Evolutionary conservation across 495 filamentous ascomycete genomes (phyloP).

Genomic region (Jackrogersella minutella): DNA sequence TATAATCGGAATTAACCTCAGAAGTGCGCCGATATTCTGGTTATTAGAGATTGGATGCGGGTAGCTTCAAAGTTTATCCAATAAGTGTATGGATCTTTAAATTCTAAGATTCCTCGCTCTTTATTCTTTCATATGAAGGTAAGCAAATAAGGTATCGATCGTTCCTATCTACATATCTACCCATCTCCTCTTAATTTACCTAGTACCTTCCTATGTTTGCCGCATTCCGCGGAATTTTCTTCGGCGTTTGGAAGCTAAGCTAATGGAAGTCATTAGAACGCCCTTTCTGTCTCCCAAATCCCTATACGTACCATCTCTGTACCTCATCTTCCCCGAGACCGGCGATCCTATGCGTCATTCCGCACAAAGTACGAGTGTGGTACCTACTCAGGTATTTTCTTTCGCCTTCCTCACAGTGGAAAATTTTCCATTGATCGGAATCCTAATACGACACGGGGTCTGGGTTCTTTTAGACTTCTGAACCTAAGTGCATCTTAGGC

Average conservation of each 20-base stretch:
- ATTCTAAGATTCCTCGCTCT: background rate
- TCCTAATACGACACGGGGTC: slow-evolving; percentile 4
- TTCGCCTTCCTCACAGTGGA: background rate
- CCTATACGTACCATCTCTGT: background rate
- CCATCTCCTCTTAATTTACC: background rate
- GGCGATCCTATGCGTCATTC: slow-evolving; percentile 39
- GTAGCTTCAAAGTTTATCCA: too few species aligned
- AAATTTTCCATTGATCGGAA: slow-evolving; percentile 31
- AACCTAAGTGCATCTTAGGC: slow-evolving; percentile 22
- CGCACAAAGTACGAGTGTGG: slow-evolving; percentile 10
- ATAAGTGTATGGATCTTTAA: background rate
- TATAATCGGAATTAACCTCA: too few species aligned
- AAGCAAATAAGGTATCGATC: too few species aligned
- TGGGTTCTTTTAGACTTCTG: slow-evolving; percentile 8
- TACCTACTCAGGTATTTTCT: slow-evolving; percentile 11
- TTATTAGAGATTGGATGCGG: too few species aligned
- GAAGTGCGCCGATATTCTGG: too few species aligned
- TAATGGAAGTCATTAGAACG: too few species aligned
- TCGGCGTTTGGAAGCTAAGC: too few species aligned
- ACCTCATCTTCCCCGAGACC: slow-evolving; percentile 35
- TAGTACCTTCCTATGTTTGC: background rate
- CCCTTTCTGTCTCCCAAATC: background rate
- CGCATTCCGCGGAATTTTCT: slow-evolving; percentile 15
- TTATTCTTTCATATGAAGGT: background rate
- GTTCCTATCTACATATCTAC: background rate